Evolutionary conservation across 495 filamentous ascomycete genomes (phyloP), one percentile per base, ranked within the genome.

Genomic region (Tuber borchii): DNA sequence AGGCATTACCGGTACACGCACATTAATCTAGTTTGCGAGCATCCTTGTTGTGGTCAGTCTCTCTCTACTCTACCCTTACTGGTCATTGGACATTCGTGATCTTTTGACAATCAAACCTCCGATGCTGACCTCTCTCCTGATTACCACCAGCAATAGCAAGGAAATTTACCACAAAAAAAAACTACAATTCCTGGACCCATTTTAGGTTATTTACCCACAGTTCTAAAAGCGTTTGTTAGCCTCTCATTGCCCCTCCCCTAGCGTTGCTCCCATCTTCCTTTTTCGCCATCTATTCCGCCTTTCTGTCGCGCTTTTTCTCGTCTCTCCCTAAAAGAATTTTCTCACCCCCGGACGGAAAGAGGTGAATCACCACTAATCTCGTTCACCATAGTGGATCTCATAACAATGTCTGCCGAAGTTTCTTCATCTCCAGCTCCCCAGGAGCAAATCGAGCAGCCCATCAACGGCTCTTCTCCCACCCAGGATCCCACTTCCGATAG

Each of bases 381-480:
- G 39, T 75, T 61, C 14, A 37, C 40, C 31, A 48, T 68, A 70
- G 73, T 75, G 51, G 73, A 72, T 65, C 74, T 75, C 71, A 73
- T 73, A 73, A 69, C 71, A 73, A 92, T 92, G 90, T 90, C 91
- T 87, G 85, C 91, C 83, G 85, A 86, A 82, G 84, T 86, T 80
- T 85, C 87, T 83, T 84, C 87, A 81, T 81, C 88, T 77, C 85
- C 88, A 84, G 90, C 91, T 85, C 76, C 78, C 17, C 89, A 91
- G 84, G 90, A 92, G 78, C 89, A 90, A 87, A 88, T 92, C 77
- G 88, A 86, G 84, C 87, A 83, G 88, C 89, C 82, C 86, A 86
- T 84, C 85, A 82, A 77, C 44, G 81, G 81, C 48, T 76, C 74
- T 45, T 82, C 81, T 51, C 81, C 81, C 39, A 75, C 71, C 81